Base-by-base conservation (phyloP, 768 basidiomycete species). In the Hemileccinum rubropunctum region DNA sequence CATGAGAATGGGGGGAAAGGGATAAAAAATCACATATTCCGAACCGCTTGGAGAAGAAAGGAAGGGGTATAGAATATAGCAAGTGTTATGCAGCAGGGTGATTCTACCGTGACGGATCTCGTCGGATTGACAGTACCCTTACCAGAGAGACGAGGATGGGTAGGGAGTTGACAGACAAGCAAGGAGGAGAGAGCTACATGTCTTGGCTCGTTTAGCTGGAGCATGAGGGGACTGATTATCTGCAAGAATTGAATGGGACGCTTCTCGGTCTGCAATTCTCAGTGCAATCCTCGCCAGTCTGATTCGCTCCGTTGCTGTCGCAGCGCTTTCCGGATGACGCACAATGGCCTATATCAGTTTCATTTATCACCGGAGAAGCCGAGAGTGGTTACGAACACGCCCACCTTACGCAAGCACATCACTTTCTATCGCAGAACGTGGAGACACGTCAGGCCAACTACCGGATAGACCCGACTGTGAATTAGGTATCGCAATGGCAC, bases 321-420 rank as follows among this genome's bases (percentile, higher is more conserved):
- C 62, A 51, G 49, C 44, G 40, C 20, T 37, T 28, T 32, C 33
- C 34, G 46, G 23, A 48, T 45, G 61, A 55, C 56, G 51, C 48
- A 50, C 51, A 51, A 32, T 50, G 33, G 33, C 36, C 50, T 54
- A 53, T 52, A 63, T 53, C 51, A 42, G 41, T 53, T 55, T 62
- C 63, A 63, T 63, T 54, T 55, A 63, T 63, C 63, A 55, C 42
- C 48, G 47, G 55, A 45, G 63, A 62, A 57, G 49, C 38, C 10
- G 28, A 33, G 36, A 36, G 39, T 51, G 57, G 53, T 57, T 50
- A 54, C 57, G 42, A 57, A 63, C 46, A 43, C 15, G 39, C 58
- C 50, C 60, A 63, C 60, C 57, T 60, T 58, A 55, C 50, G 52
- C 37, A 51, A 62, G 28, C 44, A 23, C 28, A 11, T 38, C 27